Conservation (phyloP, 495 filamentous ascomycete genomes). For the Hypoxylon rickii region DNA sequence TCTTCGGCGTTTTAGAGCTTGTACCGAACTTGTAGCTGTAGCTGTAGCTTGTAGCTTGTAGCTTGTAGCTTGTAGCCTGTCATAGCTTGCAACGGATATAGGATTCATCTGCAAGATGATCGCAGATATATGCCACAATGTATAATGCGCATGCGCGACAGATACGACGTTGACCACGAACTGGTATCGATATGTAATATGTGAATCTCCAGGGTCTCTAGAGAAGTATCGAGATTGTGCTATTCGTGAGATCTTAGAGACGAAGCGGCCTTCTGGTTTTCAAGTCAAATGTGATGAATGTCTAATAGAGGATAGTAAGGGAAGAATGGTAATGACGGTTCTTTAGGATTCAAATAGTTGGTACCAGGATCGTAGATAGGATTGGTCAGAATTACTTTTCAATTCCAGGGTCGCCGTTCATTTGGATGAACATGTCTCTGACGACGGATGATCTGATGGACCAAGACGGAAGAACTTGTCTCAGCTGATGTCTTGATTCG, state of each 20-base stretch:
- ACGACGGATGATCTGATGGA: constrained; percentile 12
- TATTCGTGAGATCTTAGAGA: no score
- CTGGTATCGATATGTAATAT: no score
- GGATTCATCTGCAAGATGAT: constrained; percentile 26
- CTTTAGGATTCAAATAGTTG: constrained; percentile 6
- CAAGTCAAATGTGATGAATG: background rate
- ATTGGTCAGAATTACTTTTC: constrained; percentile 17
- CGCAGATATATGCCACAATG: background rate
- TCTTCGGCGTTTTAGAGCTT: constrained; percentile 20
- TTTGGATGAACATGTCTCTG: constrained; percentile 32
- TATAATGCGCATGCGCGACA: background rate
- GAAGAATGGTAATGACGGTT: constrained; percentile 22
- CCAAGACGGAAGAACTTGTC: constrained; percentile 21
- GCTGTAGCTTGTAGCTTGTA: no score
- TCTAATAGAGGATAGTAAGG: background rate
- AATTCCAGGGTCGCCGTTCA: constrained; percentile 19
- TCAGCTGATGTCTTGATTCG: constrained; percentile 14
- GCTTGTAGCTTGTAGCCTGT: no score
- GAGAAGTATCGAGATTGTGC: no score
- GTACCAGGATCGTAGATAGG: background rate
- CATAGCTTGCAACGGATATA: no score
- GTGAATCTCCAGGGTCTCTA: no score
- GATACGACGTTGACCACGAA: no score
- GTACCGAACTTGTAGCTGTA: no score
- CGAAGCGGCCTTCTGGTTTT: no score